Percentiles rank a stretch among this genome's conserved stretches.
phyloP scores from a whole-genome alignment of 345 rosid genomes.

The Salix viminalis region DNA sequence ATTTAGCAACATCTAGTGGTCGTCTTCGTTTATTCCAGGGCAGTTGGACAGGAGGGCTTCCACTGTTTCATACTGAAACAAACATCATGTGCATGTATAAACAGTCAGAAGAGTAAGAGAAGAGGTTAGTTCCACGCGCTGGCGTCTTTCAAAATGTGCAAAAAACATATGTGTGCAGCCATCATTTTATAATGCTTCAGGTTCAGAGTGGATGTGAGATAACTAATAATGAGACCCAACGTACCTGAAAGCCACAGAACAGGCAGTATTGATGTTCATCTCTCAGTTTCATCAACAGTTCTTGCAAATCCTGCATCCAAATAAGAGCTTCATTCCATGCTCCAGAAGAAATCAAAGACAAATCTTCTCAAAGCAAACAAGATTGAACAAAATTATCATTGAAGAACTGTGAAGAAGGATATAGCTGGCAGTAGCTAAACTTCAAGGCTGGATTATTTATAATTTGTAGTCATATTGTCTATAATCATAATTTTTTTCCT shows the following conservation, averaged over 20 bases:
- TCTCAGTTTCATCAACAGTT: constrained; percentile 62
- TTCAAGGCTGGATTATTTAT: no score
- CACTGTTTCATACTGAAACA: constrained; percentile 68
- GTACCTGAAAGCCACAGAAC: constrained; percentile 81
- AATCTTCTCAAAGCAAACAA: neutral
- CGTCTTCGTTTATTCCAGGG: constrained; percentile 83
- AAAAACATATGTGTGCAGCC: neutral
- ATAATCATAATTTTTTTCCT: neutral
- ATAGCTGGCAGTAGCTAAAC: neutral
- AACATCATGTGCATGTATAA: constrained; percentile 10
- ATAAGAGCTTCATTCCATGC: neutral
- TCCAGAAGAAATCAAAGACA: neutral
- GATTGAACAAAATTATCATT: neutral
- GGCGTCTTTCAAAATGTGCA: no score
- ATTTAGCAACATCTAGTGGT: constrained; percentile 32
- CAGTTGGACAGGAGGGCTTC: constrained; percentile 71
- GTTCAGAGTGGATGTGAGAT: neutral
- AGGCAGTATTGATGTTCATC: constrained; percentile 71
- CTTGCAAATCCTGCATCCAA: constrained; percentile 70
- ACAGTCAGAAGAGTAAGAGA: neutral
- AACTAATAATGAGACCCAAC: neutral
- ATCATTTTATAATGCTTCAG: neutral
- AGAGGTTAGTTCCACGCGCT: neutral
- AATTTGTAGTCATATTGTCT: no score
- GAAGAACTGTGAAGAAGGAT: no score